Evolutionary conservation across 768 basidiomycete species (phyloP), one percentile per base, ranked within the genome.

Genomic region (Agrocybe chaxingu): DNA sequence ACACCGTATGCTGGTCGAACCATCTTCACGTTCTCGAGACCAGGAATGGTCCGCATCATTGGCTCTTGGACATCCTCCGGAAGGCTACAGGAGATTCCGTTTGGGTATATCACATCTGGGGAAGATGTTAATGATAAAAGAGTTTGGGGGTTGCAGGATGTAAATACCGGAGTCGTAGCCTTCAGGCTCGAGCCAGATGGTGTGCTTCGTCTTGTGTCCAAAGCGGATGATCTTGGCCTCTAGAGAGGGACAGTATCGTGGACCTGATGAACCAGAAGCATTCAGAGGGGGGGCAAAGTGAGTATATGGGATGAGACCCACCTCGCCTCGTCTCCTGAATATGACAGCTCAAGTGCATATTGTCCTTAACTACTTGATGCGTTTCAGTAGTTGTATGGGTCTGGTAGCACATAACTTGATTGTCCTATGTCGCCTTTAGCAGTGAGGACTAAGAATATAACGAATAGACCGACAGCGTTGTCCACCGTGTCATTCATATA

Each of bases 321-420:
- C 91, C 92, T 70, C 89, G 92, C 67, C 85, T 88, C 0, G 91
- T 87, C 65, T 95, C 92, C 60, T 90, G 87, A 7, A 96, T 88
- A 63, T 95, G 93, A 5, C 91, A 75, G 34, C 89, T 89, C 0
- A 80, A 70, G 57, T 91, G 87, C 37, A 95, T 68, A 60, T 85
- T 92, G 43, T 86, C 82, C 39, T 74, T 78, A 33, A 95, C 76
- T n/a, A 92, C 70, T 52, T 80, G 67, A 60, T 94, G 92, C 0
- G 93, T 94, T 38, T 61, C 72, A 0, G 77, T 72, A 0, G 84
- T 92, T 0, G 93, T 96, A 16, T 68, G 65, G 0, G 92, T 95
- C 60, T 79, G 77, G 60, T 78, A 88, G 57, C 91, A 93, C 0
- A 65, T 47, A 4, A 94, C 69, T 70, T 94, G 92, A 45, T 86